These are phyloP conservation scores for Tricholoma terreum DNA, from an alignment of 768 basidiomycete species.

Conservation along the genomic window DNA sequence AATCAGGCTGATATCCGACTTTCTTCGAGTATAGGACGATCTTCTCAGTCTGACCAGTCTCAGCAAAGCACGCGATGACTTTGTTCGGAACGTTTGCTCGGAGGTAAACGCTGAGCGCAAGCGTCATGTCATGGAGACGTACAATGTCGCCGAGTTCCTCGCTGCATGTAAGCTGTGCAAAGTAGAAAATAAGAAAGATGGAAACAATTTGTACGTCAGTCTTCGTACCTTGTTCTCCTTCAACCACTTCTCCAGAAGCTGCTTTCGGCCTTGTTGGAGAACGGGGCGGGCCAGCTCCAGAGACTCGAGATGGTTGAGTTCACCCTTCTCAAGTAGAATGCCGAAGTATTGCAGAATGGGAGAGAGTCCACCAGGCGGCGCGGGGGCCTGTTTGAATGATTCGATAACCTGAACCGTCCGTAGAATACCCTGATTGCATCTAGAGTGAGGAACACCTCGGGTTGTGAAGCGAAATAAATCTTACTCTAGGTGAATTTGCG, in stretches of 20 bases:
- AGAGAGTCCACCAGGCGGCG: conserved; percentile 83
- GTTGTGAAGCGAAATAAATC: conserved; percentile 24
- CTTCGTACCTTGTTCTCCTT: conserved; percentile 92
- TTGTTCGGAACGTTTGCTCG: conserved; percentile 98
- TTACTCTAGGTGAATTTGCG: conserved; percentile 90
- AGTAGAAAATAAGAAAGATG: background rate
- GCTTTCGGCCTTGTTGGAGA: conserved; percentile 92
- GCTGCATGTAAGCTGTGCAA: conserved; percentile 86
- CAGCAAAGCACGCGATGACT: conserved; percentile 98
- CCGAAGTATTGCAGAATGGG: conserved; percentile 99
- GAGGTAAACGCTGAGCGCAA: conserved; percentile 95
- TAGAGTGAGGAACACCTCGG: background rate
- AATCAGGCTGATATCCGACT: conserved; percentile 91
- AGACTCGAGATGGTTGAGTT: conserved; percentile 94
- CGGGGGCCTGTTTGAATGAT: conserved; percentile 94
- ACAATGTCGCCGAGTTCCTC: conserved; percentile 99
- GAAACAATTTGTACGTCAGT: background rate
- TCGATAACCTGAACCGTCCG: conserved; percentile 95
- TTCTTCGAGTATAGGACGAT: conserved; percentile 98
- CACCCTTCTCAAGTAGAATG: conserved; percentile 96
- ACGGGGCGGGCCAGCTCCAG: conserved; percentile 96
- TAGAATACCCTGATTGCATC: conserved; percentile 70
- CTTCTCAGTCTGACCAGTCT: conserved; percentile 98
- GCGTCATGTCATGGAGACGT: conserved; percentile 90
- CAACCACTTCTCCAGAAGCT: conserved; percentile 97